A percentile compares a stretch with the other conserved stretches of the same genome.
Conservation (phyloP, 495 filamentous ascomycete species). For the Aspergillus kassunensis region DNA sequence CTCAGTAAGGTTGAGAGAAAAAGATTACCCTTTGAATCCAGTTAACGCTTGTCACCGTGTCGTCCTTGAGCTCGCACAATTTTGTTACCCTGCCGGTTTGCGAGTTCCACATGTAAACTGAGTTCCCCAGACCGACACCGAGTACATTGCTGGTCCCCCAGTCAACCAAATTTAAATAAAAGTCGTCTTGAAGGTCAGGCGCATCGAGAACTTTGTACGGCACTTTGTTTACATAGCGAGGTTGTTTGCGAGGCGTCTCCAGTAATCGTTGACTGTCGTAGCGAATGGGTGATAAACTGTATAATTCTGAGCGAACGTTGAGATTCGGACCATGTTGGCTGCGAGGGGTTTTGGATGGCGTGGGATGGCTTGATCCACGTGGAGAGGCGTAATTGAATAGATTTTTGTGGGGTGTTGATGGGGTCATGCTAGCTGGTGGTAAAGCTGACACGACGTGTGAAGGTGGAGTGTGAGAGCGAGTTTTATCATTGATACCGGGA, state of each 20-base stretch:
- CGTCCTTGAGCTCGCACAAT: conserved; percentile 87
- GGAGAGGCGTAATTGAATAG: conserved; percentile 90
- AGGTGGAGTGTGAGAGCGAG: conserved; percentile 77
- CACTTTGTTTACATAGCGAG: conserved; percentile 86
- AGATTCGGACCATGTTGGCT: conserved; percentile 80
- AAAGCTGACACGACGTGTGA: conserved; percentile 56
- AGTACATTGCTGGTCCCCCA: conserved; percentile 96
- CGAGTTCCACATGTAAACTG: conserved; percentile 99
- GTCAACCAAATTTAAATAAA: conserved; percentile 94
- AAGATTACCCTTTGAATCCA: conserved; percentile 79
- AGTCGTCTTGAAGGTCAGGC: conserved; percentile 92
- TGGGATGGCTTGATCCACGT: conserved; percentile 69
- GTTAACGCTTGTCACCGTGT: conserved; percentile 91
- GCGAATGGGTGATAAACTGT: conserved; percentile 87
- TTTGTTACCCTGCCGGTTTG: conserved; percentile 81
- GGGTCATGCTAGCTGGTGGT: conserved; percentile 69
- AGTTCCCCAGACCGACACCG: conserved; percentile 85
- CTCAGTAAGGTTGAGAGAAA: neutral
- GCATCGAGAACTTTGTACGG: conserved; percentile 98
- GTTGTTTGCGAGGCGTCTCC: conserved; percentile 79
- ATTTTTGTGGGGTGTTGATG: conserved; percentile 95
- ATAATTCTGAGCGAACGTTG: conserved; percentile 83
- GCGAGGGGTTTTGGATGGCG: conserved; percentile 84
- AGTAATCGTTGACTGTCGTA: conserved; percentile 89
- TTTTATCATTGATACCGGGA: conserved; percentile 60